Percentiles rank a stretch among this genome's conserved stretches.
Evolutionary conservation across 176 grass and related monocot genomes (phyloP).

Genomic region (Musa acuminata): DNA sequence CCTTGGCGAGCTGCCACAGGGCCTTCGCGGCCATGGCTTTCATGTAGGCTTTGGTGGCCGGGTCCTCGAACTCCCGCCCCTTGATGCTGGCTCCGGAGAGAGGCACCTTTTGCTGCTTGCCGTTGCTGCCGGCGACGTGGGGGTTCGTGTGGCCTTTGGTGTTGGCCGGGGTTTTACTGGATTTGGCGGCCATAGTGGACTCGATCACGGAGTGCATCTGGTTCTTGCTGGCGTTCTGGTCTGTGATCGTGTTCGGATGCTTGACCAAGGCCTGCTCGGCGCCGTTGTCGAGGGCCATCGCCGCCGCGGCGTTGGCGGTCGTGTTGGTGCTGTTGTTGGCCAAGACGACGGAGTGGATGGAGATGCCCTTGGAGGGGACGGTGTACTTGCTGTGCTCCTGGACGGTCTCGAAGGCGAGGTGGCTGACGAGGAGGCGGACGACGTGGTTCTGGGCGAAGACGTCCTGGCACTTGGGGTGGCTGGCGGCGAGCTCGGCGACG

Average conservation of each 20-base stretch:
- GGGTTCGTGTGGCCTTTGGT: conserved; percentile 4
- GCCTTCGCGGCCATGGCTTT: conserved; percentile 88
- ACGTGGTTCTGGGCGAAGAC: conserved; percentile 71
- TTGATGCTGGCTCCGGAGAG: conserved; percentile 46
- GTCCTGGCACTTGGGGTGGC: conserved; percentile 80
- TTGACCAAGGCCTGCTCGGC: conserved; percentile 25
- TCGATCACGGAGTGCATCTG: conserved; percentile 77
- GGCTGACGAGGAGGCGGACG: conserved; percentile 60
- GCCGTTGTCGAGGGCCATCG: conserved; percentile 14
- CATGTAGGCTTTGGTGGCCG: conserved; percentile 71
- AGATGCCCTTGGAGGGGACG: conserved; percentile 53
- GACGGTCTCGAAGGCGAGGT: conserved; percentile 89
- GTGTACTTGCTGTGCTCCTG: conserved; percentile 94
- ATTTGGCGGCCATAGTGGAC: conserved; percentile 60
- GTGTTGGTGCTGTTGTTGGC: conserved; percentile 43
- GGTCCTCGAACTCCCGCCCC: conserved; percentile 69
- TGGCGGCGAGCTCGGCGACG: conserved; percentile 70
- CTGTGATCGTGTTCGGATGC: conserved; percentile 12
- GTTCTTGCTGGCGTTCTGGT: background rate
- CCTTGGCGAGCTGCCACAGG: conserved; percentile 76
- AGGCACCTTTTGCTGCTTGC: conserved; percentile 40
- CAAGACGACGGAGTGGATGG: conserved; percentile 74
- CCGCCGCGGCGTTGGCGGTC: background rate
- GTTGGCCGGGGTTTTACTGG: conserved; percentile 1
- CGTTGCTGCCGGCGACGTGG: background rate